Evolutionary conservation across 305 asterid species (phyloP).

Genomic region (Petunia hybrid): DNA sequence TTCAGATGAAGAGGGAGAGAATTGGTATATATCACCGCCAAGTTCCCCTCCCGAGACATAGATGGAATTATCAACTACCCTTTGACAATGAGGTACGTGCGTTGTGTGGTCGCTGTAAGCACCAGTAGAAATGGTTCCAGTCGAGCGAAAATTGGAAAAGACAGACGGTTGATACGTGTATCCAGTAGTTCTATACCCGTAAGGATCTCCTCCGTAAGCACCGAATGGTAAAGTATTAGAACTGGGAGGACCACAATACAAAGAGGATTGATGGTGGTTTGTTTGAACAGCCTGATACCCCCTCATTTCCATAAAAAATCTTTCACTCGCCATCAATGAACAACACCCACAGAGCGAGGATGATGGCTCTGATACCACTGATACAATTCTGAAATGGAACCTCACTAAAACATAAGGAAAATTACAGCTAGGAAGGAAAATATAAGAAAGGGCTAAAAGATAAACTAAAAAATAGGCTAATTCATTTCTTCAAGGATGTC

Average conservation of each 20-base stretch:
- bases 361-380: background rate
- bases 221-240: background rate
- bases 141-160: background rate
- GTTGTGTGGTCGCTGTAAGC: too few relatives aligned
- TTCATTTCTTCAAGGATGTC: too few relatives aligned
- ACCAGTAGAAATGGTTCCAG: background rate
- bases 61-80: too few relatives aligned
- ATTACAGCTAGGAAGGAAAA: too few relatives aligned
- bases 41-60: background rate
- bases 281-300: too few relatives aligned
- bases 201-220: background rate
- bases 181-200: background rate
- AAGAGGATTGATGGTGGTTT: too few relatives aligned
- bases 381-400: too few relatives aligned
- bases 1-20: background rate
- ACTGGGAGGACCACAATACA: background rate
- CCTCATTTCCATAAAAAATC: too few relatives aligned
- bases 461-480: too few relatives aligned
- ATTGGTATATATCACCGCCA: background rate
- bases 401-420: too few relatives aligned
- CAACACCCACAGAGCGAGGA: background rate
- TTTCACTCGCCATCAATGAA: background rate
- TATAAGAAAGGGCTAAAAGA: too few relatives aligned
- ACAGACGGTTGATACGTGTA: background rate
- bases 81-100: too few relatives aligned